Evolutionary conservation across 495 filamentous ascomycete genomes (phyloP), one percentile per base, ranked within the genome.

Genomic region (Hypoxylon cercidicola): DNA sequence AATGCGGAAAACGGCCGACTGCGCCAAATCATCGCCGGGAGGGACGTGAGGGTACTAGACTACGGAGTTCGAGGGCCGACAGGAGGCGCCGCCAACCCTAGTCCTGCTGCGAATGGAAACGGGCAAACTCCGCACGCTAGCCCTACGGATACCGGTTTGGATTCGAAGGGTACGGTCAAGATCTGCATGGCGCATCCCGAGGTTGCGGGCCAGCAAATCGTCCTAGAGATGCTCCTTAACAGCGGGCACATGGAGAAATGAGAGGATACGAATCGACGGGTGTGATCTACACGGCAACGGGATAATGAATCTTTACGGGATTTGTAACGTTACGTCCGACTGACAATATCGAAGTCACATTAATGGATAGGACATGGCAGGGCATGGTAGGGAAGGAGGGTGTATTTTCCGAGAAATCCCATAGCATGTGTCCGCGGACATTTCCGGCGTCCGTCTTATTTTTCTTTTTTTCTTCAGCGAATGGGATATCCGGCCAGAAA

Each of bases 1-100:
- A 98, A 99, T 69, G 95, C 96, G 23, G 92, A 97, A 81, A 97
- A 98, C 73, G 95, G 95, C 0, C 84, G 95, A 15, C 72, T 98
- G 57, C 86, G 93, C 66, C 95, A 99, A 80, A 93, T 99, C 56
- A 96, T 99, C 64, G 88, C 91, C 2, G 95, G 95, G 0, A 84
- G 90, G 49, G 92, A 96, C 65, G 90, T 97, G 20, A 85, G 89
- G 62, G 90, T 91, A 69, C 79, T 99, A 1, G 95, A 99, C 72
- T 93, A 97, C 70, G 94, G 91, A 10, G 84, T 88, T 65, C 80
- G 84, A 18, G 81, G 81, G 0, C 81, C 79, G n/a, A 82, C 80
- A 6, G 79, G 79, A 8, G 75, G 68, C 4, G 76, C 72, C 35
- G 72, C 72, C 12, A 73, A 59, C 9, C 40, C 37, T 16, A 32